These are phyloP conservation scores for Elsinoe australis DNA, from an alignment of 2,329 filamentous ascomycete species.

Conservation along the genomic window DNA sequence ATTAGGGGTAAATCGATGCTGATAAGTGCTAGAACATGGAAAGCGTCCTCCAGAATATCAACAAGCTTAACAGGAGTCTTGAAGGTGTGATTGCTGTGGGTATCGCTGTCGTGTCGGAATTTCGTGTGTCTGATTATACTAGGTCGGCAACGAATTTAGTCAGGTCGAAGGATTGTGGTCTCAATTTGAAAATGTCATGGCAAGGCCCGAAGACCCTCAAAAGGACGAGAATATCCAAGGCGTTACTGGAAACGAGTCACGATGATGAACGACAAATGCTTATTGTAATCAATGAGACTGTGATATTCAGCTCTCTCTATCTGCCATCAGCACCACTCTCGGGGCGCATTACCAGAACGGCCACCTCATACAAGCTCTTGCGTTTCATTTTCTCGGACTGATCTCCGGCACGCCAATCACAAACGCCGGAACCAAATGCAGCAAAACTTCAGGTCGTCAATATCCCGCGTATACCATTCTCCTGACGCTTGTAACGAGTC, in stretches of 20 bases:
- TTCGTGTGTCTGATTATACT: no score
- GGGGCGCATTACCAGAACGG: constrained; percentile 15
- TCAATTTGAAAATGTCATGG: constrained; percentile 95
- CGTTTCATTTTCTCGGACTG: constrained; percentile 1
- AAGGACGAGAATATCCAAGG: constrained; percentile 3
- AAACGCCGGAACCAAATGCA: constrained; percentile 7
- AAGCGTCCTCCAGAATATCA: constrained; percentile 89
- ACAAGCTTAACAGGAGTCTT: constrained; percentile 84
- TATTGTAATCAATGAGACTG: constrained; percentile 7
- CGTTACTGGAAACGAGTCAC: not conserved
- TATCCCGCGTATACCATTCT: constrained; percentile 13
- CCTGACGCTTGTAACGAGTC: constrained; percentile 9
- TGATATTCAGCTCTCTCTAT: not conserved
- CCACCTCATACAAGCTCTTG: constrained; percentile 1
- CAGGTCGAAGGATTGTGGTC: constrained; percentile 95
- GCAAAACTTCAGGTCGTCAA: constrained; percentile 10
- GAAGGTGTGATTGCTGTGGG: constrained; percentile 82
- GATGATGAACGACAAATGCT: not conserved
- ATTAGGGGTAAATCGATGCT: no score
- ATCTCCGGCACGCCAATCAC: not conserved
- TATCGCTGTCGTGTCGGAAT: no score
- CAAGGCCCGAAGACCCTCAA: constrained; percentile 43
- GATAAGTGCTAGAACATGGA: constrained; percentile 55
- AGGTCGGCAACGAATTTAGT: constrained; percentile 88
- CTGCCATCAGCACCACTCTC: constrained; percentile 2